phyloP scores from a whole-genome alignment of 768 basidiomycete genomes.

The Pleurotus sapidus region DNA sequence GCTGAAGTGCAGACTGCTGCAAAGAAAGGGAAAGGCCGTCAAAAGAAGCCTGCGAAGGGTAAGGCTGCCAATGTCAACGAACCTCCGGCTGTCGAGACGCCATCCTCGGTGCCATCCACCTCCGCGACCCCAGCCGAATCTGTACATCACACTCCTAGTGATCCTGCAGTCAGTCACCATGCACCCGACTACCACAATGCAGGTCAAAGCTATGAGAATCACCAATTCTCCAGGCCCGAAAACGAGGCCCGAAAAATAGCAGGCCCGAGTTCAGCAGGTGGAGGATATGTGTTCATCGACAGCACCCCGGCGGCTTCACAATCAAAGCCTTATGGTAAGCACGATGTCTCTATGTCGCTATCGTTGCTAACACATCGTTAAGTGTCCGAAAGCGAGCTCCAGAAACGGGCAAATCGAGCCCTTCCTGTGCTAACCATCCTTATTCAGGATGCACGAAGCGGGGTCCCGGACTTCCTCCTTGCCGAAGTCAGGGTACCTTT shows the following conservation, averaged over 20 bases:
- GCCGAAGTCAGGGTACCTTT: constrained; percentile 68
- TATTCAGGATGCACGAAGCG: constrained; percentile 60
- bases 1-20: neutral
- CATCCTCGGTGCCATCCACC: too few species aligned
- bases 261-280: neutral
- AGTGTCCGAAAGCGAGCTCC: neutral
- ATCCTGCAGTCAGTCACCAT: too few species aligned
- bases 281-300: neutral
- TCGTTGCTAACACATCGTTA: neutral
- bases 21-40: neutral
- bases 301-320: neutral
- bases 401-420: constrained; percentile 14
- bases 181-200: too few species aligned
- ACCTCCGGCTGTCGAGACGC: too few species aligned
- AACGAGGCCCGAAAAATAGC: too few species aligned
- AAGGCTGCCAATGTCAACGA: neutral
- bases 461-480: constrained; percentile 51
- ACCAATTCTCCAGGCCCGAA: too few species aligned
- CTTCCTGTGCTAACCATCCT: constrained; percentile 63
- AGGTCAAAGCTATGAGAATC: too few species aligned
- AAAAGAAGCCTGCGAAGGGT: neutral
- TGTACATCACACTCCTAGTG: too few species aligned
- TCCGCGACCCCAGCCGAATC: too few species aligned
- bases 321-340: neutral
- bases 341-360: neutral